Conservation (phyloP, 441 rosid species). For the Corymbia citriodora region DNA sequence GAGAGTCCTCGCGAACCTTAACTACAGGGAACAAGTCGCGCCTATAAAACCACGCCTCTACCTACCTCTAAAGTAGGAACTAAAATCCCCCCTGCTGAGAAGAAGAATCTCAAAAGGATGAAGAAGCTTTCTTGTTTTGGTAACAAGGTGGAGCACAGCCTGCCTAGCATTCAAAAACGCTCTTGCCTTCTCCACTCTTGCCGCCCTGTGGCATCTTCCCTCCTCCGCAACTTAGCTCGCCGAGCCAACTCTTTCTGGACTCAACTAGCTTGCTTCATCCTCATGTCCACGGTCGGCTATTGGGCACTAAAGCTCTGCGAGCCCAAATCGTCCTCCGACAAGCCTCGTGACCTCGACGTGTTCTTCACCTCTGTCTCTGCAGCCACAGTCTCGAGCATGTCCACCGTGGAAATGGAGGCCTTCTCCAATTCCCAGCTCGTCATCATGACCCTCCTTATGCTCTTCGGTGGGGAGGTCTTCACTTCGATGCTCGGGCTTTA, state of each 20-base stretch:
- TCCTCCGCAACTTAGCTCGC: background rate
- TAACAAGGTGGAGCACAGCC: background rate
- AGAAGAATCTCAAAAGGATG: background rate
- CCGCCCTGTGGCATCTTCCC: background rate
- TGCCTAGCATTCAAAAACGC: background rate
- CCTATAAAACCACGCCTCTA: background rate
- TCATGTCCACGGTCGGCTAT: slow-evolving; percentile 27
- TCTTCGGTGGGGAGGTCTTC: slow-evolving; percentile 46
- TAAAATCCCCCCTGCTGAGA: background rate
- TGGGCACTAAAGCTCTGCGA: slow-evolving; percentile 22
- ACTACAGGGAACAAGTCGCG: background rate
- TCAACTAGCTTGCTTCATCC: slow-evolving; percentile 20
- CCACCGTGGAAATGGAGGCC: slow-evolving; percentile 62
- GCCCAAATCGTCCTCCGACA: slow-evolving; percentile 22
- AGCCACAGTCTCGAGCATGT: slow-evolving; percentile 62
- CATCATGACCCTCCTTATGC: slow-evolving; percentile 46
- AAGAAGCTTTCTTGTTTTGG: background rate
- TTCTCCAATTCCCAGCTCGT: slow-evolving; percentile 58
- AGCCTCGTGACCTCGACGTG: slow-evolving; percentile 31
- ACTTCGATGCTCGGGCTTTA: slow-evolving; percentile 31
- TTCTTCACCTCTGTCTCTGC: slow-evolving; percentile 80
- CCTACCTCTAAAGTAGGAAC: background rate
- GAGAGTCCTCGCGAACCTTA: background rate
- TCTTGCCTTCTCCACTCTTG: background rate
- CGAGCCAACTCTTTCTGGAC: slow-evolving; percentile 14